These are phyloP conservation scores for Shiraia sp. DNA, from an alignment of 2,329 filamentous ascomycete species.

Conservation along the genomic window DNA sequence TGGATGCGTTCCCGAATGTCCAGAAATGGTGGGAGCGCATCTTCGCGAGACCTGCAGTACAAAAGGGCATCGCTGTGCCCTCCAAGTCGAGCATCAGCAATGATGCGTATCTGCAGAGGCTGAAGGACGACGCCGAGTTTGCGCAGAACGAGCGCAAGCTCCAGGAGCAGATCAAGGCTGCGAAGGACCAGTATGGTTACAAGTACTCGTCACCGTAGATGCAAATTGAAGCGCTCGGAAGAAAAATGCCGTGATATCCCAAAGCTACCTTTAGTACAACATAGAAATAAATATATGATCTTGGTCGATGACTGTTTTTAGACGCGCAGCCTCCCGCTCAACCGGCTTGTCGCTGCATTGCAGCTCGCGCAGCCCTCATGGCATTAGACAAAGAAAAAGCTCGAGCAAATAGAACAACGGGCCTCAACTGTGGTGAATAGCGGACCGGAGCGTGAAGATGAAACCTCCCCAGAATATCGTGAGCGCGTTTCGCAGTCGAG, in stretches of 20 bases:
- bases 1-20: constrained; percentile 49
- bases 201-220: constrained; percentile 47
- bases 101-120: constrained; percentile 43
- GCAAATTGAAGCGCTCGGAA: constrained; percentile 1
- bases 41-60: constrained; percentile 47
- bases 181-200: constrained; percentile 53
- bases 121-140: constrained; percentile 55
- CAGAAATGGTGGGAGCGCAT: constrained; percentile 52
- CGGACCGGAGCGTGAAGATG: constrained; percentile 5
- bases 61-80: constrained; percentile 45
- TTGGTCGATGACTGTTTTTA: background rate
- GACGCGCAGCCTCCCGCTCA: background rate
- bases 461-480: constrained; percentile 11
- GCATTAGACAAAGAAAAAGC: background rate
- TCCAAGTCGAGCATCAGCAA: constrained; percentile 48
- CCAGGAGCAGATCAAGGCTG: constrained; percentile 42
- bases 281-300: background rate
- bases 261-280: background rate
- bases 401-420: background rate
- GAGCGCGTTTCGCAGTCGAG: constrained; percentile 11
- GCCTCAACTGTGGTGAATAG: background rate
- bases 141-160: constrained; percentile 51
- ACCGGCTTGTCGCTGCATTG: background rate
- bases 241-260: background rate
- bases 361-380: background rate